A percentile compares a stretch with the other conserved stretches of the same genome.
These are phyloP conservation scores for Boletus sensibilis DNA, from an alignment of 768 basidiomycete genomes.

Conservation along the genomic window DNA sequence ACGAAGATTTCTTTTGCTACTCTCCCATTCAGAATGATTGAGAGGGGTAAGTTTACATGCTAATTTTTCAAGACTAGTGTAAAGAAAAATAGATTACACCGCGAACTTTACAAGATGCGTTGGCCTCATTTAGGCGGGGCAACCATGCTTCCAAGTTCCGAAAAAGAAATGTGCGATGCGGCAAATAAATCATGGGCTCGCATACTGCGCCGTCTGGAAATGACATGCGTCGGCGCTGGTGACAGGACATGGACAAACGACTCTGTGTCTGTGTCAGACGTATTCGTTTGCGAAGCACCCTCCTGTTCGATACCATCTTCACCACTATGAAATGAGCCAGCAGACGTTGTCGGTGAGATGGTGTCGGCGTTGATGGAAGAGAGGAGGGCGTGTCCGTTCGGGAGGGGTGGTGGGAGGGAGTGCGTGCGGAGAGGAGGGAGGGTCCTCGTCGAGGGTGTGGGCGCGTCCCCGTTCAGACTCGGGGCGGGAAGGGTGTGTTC, in stretches of 20 bases:
- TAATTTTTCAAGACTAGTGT: background rate
- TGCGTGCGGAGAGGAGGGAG: constrained; percentile 8
- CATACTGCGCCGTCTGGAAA: constrained; percentile 17
- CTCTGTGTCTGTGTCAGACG: constrained; percentile 14
- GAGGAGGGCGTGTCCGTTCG: constrained; percentile 1
- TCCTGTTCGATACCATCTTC: background rate
- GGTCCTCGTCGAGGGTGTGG: background rate
- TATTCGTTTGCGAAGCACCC: background rate
- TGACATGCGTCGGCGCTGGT: constrained; percentile 8
- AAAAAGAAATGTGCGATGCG: constrained; percentile 26
- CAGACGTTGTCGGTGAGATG: background rate
- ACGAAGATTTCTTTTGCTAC: constrained; percentile 52
- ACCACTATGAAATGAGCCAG: background rate
- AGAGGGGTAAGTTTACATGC: background rate
- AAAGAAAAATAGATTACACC: background rate
- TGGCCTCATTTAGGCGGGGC: background rate
- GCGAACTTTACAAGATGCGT: background rate
- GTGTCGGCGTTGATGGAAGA: background rate
- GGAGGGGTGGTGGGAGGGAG: constrained; percentile 10
- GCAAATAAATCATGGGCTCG: constrained; percentile 28
- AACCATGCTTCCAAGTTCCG: constrained; percentile 28
- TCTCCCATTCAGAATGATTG: background rate
- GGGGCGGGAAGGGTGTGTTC: background rate
- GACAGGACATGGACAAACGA: constrained; percentile 22
- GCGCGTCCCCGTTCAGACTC: background rate